These are phyloP conservation scores for Cylindrotheca fusiformis DNA, from an alignment of 108 stramenopile species.

Conservation along the genomic window DNA sequence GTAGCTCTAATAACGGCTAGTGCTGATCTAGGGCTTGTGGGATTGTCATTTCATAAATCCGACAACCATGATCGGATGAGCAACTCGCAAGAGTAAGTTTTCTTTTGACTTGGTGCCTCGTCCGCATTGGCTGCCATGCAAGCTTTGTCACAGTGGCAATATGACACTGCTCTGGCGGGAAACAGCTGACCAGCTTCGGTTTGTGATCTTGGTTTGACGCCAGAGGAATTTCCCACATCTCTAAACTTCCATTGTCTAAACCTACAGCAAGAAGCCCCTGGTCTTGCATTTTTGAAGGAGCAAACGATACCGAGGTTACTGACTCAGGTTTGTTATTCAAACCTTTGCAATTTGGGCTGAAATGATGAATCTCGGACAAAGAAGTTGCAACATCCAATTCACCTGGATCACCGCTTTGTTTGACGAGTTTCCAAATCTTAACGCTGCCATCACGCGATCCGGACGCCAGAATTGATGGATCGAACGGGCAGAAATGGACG, in stretches of 20 bases:
- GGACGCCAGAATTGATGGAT: conserved; percentile 65
- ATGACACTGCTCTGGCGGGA: conserved; percentile 42
- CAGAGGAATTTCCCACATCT: conserved; percentile 67
- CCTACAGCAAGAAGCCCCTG: conserved; percentile 61
- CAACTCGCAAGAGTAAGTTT: conserved; percentile 39
- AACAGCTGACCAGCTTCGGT: not conserved
- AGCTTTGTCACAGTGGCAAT: conserved; percentile 53
- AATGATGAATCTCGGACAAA: conserved; percentile 10
- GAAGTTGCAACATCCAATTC: conserved; percentile 16
- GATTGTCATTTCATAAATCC: conserved; percentile 31
- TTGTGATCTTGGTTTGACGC: not conserved
- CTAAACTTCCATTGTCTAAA: conserved; percentile 72
- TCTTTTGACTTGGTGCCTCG: not conserved
- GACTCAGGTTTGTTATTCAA: conserved; percentile 56
- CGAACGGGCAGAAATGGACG: conserved; percentile 69
- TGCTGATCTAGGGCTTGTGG: too few species aligned
- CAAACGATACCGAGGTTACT: conserved; percentile 78
- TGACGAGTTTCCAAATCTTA: conserved; percentile 82
- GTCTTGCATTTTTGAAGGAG: conserved; percentile 28
- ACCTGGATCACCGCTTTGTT: too few species aligned
- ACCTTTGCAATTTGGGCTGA: conserved; percentile 9
- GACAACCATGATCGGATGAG: conserved; percentile 48
- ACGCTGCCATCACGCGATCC: conserved; percentile 80
- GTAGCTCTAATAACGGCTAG: too few species aligned
- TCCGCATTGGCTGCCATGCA: conserved; percentile 42